These are phyloP conservation scores for Arthrinium phaeospermum DNA, from an alignment of 2,329 filamentous ascomycete species.

Conservation along the genomic window DNA sequence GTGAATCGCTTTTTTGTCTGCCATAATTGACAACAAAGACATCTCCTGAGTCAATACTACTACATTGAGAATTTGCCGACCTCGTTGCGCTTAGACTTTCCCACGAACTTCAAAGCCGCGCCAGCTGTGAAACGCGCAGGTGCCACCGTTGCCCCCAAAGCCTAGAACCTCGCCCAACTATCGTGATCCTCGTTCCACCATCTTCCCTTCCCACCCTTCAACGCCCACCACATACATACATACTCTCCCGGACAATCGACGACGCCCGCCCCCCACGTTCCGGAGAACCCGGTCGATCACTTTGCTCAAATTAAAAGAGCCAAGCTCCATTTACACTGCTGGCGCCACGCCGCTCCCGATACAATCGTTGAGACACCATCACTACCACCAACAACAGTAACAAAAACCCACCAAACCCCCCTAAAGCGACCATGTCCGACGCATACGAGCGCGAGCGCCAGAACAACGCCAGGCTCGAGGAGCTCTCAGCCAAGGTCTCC, in stretches of 20 bases:
- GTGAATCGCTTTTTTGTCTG: neutral
- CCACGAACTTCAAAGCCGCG: neutral
- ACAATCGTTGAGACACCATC: neutral
- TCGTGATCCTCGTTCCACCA: constrained; percentile 15
- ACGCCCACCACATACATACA: neutral
- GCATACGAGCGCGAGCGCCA: constrained; percentile 83
- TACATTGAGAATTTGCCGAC: neutral
- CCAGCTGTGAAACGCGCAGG: constrained; percentile 15
- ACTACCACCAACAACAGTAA: neutral
- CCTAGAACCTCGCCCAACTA: neutral
- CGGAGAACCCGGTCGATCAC: neutral
- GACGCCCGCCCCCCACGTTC: neutral
- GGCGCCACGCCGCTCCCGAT: neutral
- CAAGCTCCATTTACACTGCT: neutral
- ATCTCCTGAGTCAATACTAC: neutral
- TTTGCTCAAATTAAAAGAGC: neutral
- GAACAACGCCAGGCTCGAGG: constrained; percentile 93
- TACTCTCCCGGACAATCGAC: neutral
- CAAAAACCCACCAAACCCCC: constrained; percentile 6
- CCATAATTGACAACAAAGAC: neutral
- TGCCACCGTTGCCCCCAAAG: constrained; percentile 1
- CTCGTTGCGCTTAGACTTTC: constrained; percentile 11
- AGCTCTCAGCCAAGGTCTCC: constrained; percentile 88
- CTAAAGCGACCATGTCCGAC: constrained; percentile 65
- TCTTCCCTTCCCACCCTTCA: neutral